Percentiles rank a stretch among this genome's conserved stretches.
These are phyloP conservation scores for Boletus subparvulus DNA, from an alignment of 768 basidiomycete genomes.

Conservation along the genomic window DNA sequence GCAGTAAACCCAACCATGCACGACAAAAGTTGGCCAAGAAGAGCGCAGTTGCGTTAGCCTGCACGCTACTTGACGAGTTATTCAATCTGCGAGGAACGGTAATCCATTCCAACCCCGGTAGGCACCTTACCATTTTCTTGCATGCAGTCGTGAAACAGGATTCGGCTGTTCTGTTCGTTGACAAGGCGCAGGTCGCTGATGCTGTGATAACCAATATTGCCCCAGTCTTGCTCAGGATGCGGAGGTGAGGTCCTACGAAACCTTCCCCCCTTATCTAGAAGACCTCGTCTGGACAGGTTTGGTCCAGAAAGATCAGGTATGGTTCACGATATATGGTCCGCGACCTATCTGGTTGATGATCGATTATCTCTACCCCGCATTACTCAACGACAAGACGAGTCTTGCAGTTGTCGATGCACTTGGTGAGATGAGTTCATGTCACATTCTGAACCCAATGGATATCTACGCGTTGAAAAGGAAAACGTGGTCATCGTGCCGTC, in stretches of 20 bases:
- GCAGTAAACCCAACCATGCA: constrained; percentile 65
- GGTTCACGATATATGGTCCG: constrained; percentile 3
- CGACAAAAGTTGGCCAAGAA: constrained; percentile 63
- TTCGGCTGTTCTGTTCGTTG: constrained; percentile 65
- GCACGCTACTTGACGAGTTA: constrained; percentile 89
- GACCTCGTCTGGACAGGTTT: constrained; percentile 40
- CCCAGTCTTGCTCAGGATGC: constrained; percentile 57
- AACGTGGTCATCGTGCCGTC: constrained; percentile 55
- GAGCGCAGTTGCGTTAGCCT: constrained; percentile 59
- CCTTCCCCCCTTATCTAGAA: constrained; percentile 64
- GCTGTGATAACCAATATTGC: constrained; percentile 50
- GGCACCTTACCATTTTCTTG: not conserved
- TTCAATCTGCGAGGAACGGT: constrained; percentile 92
- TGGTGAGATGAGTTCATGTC: constrained; percentile 50
- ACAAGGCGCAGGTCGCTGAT: constrained; percentile 46
- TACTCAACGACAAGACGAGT: constrained; percentile 76
- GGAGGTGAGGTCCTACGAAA: constrained; percentile 66
- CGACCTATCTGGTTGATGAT: not conserved
- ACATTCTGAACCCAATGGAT: not conserved
- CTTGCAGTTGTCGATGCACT: constrained; percentile 81
- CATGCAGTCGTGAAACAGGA: constrained; percentile 69
- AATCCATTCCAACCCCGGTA: constrained; percentile 83
- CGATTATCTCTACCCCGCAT: constrained; percentile 52
- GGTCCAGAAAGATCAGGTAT: constrained; percentile 34
- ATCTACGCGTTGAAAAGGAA: constrained; percentile 1